A percentile compares a stretch with the other conserved stretches of the same genome.
Conservation (phyloP, 257 asterid species). For the Solanum rostratum region DNA sequence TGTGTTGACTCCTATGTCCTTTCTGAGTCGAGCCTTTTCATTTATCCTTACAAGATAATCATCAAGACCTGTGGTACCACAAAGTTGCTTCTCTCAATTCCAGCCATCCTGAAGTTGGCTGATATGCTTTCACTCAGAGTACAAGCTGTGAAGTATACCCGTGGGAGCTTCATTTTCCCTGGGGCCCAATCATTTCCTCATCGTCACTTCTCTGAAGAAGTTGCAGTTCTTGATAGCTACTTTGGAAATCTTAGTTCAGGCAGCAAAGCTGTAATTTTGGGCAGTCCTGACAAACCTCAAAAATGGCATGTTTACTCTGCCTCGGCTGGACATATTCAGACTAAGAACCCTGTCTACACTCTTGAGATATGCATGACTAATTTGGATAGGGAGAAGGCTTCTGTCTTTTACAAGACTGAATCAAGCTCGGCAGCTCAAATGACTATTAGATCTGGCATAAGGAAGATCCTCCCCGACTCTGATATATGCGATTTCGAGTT, state of each 20-base stretch:
- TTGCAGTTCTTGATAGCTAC: conserved; percentile 16
- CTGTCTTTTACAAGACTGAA: conserved; percentile 20
- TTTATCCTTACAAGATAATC: conserved; percentile 24
- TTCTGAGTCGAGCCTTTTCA: conserved; percentile 34
- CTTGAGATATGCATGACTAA: conserved; percentile 35
- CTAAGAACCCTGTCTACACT: conserved; percentile 12
- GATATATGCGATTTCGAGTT: conserved; percentile 27
- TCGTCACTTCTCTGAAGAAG: conserved; percentile 24
- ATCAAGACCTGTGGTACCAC: conserved; percentile 34
- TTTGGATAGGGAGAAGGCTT: conserved; percentile 20
- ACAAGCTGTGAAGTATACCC: conserved; percentile 21
- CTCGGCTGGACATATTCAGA: conserved; percentile 1
- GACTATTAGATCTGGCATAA: conserved; percentile 19
- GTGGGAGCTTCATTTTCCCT: conserved; percentile 33
- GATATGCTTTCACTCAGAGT: conserved; percentile 13
- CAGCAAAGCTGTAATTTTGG: conserved; percentile 19
- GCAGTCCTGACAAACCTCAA: conserved; percentile 4
- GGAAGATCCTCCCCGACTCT: conserved; percentile 24
- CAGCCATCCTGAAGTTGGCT: conserved; percentile 22
- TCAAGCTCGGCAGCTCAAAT: conserved; percentile 15
- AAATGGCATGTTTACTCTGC: conserved; percentile 33
- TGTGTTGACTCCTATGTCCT: conserved; percentile 25
- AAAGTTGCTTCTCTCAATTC: conserved; percentile 24
- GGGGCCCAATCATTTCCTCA: conserved; percentile 27
- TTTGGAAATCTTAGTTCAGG: conserved; percentile 17